Base-by-base conservation (phyloP, 2,329 filamentous ascomycete genomes). In the Conoideocrella luteorostrata region DNA sequence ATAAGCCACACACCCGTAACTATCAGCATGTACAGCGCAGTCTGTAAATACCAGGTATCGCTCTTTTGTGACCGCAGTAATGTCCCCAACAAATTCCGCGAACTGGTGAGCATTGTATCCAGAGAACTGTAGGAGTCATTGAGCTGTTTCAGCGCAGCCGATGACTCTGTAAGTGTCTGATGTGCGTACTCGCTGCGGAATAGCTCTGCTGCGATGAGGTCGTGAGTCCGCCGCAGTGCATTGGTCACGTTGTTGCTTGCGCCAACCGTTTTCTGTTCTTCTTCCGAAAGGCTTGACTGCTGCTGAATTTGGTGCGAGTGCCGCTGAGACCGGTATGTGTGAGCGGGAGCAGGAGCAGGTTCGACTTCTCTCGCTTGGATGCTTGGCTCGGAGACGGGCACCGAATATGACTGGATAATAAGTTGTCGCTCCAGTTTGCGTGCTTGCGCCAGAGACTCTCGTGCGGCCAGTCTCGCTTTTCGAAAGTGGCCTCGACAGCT, bases 1-100 rank as follows among this genome's bases (percentile, higher is more conserved):
- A 95, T 60, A 7, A 98, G 74, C 93, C 93, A 98, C 23, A 71
- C 73, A 33, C 90, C 80, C 1, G 89, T 96, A 5, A 69, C 77
- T 18, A 85, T 58, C 13, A 97, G 75, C 54, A 96, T 74, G 60
- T 90, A 94, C 52, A 97, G 82, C 2, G 90, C 81, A 29, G 87
- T 94, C 65, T 93, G 86, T 26, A 98, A 77, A 61, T 98, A 98
- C 93, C 93, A 98, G 3, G 90, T 96, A 61, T 98, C 93, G 52
- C 85, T 93, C 73, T 98, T 98, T 60, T 94, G 88, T 50, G 87
- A 93, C 48, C 80, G 80, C 37, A 97, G 69, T 36, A 98, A 71
- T 15, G 87, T 88, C 6, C 80, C 80, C 7, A 96, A 77, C 15
- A 98, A 71, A 44, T 82, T 82, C 51, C 79, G 77, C 36, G 86